These are phyloP conservation scores for Crithidia mellificae DNA, from an alignment of 208 protist species.

Conservation along the genomic window DNA sequence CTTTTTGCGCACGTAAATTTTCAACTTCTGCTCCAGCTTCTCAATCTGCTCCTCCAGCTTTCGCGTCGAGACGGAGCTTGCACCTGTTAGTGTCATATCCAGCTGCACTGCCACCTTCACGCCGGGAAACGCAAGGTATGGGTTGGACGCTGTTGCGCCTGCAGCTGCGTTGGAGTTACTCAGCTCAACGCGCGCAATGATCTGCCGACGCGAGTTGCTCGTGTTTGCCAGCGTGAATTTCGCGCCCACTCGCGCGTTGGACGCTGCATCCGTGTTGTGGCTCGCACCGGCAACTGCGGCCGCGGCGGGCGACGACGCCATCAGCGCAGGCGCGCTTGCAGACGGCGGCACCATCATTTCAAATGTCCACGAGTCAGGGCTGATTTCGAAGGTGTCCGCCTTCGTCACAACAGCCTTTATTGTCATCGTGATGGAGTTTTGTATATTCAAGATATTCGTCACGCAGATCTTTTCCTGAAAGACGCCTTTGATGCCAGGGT, in stretches of 20 bases:
- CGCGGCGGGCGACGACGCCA: slow-evolving; percentile 6
- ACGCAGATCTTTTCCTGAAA: slow-evolving; percentile 81
- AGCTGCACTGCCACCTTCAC: slow-evolving; percentile 74
- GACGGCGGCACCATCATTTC: slow-evolving; percentile 57
- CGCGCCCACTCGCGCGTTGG: slow-evolving; percentile 49
- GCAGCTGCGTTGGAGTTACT: slow-evolving; percentile 22
- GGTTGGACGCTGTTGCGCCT: slow-evolving; percentile 20
- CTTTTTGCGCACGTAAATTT: slow-evolving; percentile 86
- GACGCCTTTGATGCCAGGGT: slow-evolving; percentile 80
- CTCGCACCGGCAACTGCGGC: not conserved
- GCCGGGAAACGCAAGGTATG: slow-evolving; percentile 66
- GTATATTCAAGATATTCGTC: slow-evolving; percentile 70
- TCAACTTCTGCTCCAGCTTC: slow-evolving; percentile 88
- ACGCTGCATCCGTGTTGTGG: slow-evolving; percentile 5
- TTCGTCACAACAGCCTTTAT: slow-evolving; percentile 85
- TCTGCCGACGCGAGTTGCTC: slow-evolving; percentile 60
- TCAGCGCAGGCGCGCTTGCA: slow-evolving; percentile 17
- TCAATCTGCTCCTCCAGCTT: slow-evolving; percentile 90
- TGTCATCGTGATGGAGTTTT: slow-evolving; percentile 65
- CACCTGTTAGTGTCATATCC: slow-evolving; percentile 66
- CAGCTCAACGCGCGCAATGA: slow-evolving; percentile 59
- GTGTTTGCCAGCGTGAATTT: slow-evolving; percentile 81
- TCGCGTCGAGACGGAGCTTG: slow-evolving; percentile 58
- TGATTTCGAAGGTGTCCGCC: slow-evolving; percentile 88
- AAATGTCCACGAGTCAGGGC: slow-evolving; percentile 82